phyloP scores from a whole-genome alignment of 1,284 basidiomycete species.

The Boletellus sp. region DNA sequence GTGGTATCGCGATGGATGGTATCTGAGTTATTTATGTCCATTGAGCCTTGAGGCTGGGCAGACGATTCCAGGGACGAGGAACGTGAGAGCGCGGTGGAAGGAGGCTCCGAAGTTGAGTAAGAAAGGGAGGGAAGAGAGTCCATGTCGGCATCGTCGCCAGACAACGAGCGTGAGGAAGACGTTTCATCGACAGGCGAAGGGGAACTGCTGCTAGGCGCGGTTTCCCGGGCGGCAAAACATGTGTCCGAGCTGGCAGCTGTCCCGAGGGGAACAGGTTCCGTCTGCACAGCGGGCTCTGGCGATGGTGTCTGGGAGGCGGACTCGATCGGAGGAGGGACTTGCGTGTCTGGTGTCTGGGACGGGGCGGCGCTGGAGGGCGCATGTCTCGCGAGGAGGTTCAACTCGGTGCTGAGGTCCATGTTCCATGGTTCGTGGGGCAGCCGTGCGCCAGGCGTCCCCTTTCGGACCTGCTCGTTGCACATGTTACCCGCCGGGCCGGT shows the following conservation, averaged over 20 bases:
- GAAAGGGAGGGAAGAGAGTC: slow-evolving; percentile 35
- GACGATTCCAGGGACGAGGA: slow-evolving; percentile 24
- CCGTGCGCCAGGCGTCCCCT: slow-evolving; percentile 56
- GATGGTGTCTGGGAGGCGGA: not conserved
- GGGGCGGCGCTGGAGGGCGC: slow-evolving; percentile 1
- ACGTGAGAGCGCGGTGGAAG: slow-evolving; percentile 31
- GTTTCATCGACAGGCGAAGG: slow-evolving; percentile 21
- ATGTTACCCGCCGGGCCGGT: slow-evolving; percentile 4
- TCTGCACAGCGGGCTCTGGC: not conserved
- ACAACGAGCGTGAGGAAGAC: slow-evolving; percentile 19
- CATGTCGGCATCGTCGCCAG: slow-evolving; percentile 28
- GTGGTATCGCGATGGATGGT: slow-evolving; percentile 4
- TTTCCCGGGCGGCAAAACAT: slow-evolving; percentile 11
- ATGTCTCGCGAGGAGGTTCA: slow-evolving; percentile 3
- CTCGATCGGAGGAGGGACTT: not conserved
- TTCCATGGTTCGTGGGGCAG: slow-evolving; percentile 64
- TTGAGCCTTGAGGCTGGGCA: slow-evolving; percentile 1
- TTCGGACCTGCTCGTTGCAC: slow-evolving; percentile 42
- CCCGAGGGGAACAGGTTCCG: not conserved
- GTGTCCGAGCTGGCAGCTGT: slow-evolving; percentile 2
- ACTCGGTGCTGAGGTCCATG: slow-evolving; percentile 18
- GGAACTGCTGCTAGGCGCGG: not conserved
- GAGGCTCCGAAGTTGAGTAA: slow-evolving; percentile 27
- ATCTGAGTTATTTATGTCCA: slow-evolving; percentile 14
- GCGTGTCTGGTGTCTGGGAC: slow-evolving; percentile 12